Percentiles rank a stretch among this genome's conserved stretches.
Evolutionary conservation across 441 rosid genomes (phyloP).

Genomic region (Euphorbia celastroides): DNA sequence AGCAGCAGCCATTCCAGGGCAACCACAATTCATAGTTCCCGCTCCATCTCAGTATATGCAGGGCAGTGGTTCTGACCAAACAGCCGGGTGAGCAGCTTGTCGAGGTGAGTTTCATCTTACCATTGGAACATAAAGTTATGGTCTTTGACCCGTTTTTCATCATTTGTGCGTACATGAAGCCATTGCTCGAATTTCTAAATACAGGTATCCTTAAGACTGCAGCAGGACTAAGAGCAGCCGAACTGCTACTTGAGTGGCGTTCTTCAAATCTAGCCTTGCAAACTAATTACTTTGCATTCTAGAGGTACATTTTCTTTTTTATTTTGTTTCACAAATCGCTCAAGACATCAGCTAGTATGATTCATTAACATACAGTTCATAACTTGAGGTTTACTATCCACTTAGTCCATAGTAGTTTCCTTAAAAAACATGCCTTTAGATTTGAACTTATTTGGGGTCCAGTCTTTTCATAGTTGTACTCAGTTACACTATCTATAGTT

Average conservation of each 20-base stretch:
- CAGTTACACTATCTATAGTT: neutral
- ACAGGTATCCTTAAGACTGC: constrained; percentile 74
- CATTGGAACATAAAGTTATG: neutral
- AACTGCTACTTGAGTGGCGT: constrained; percentile 78
- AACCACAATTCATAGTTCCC: constrained; percentile 60
- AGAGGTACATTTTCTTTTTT: constrained; percentile 51
- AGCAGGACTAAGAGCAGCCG: constrained; percentile 76
- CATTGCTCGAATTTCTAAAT: neutral
- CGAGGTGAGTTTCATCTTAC: constrained; percentile 33
- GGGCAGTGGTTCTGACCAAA: constrained; percentile 80
- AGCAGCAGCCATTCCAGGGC: constrained; percentile 49
- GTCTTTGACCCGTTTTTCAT: constrained; percentile 3
- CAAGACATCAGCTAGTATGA: neutral
- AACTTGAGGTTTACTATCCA: neutral
- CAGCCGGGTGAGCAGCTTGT: constrained; percentile 64
- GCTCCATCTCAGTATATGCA: constrained; percentile 68
- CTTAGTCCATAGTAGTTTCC: neutral
- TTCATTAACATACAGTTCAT: neutral
- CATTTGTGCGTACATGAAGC: neutral
- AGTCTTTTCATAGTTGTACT: neutral
- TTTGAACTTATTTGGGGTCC: neutral
- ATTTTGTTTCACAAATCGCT: neutral
- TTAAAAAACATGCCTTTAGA: neutral
- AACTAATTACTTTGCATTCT: constrained; percentile 65
- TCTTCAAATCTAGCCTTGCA: constrained; percentile 87